A percentile compares a stretch with the other conserved stretches of the same genome.
phyloP scores from a whole-genome alignment of 108 stramenopile genomes.

The Nitzschia putrida region DNA sequence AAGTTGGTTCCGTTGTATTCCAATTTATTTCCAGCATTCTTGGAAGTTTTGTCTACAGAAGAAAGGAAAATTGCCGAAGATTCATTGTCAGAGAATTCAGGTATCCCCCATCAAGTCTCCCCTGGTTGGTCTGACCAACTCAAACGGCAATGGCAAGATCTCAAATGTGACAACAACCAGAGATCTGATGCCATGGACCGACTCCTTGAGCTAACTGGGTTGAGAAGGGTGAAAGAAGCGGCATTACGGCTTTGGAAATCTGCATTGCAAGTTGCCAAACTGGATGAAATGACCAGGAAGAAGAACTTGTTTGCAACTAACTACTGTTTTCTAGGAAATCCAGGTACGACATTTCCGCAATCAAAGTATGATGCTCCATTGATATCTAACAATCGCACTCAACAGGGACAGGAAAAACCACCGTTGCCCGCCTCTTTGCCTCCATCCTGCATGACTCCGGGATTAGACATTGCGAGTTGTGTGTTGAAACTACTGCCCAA shows the following conservation, averaged over 20 bases:
- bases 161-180: constrained; percentile 2
- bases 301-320: constrained; percentile 30
- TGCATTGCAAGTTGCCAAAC: constrained; percentile 21
- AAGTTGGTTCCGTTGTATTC: neutral
- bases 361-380: neutral
- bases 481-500: constrained; percentile 36
- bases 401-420: constrained; percentile 9
- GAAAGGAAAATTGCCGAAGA: neutral
- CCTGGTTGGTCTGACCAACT: neutral
- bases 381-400: too few species aligned
- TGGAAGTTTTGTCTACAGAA: neutral
- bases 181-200: constrained; percentile 42
- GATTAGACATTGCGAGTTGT: constrained; percentile 23
- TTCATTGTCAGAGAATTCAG: neutral
- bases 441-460: constrained; percentile 38
- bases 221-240: constrained; percentile 40
- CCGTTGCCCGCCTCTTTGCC: constrained; percentile 36
- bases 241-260: constrained; percentile 30
- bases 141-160: neutral
- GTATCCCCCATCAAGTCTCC: neutral
- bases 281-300: constrained; percentile 35
- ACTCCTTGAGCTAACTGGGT: constrained; percentile 40
- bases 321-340: constrained; percentile 47
- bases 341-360: constrained; percentile 21
- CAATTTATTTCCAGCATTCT: neutral